phyloP scores from a whole-genome alignment of 2,329 filamentous ascomycete genomes.

The Orbilia quercus region DNA sequence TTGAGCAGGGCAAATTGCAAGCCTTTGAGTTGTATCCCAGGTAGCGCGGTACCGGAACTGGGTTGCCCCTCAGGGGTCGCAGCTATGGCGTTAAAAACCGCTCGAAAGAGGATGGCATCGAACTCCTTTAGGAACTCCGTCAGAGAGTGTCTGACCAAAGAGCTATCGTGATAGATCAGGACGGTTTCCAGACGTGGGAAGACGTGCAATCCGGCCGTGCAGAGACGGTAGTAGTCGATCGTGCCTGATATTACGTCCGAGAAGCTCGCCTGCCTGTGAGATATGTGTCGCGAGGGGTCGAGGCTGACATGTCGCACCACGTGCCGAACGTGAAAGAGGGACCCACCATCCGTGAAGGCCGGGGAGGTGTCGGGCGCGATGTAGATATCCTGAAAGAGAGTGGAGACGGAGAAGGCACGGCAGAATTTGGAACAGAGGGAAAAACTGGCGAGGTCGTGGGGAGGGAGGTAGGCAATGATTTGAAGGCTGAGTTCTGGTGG shows the following conservation, averaged over 20 bases:
- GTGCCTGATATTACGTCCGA: slow-evolving; percentile 13
- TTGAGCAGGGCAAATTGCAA: slow-evolving; percentile 23
- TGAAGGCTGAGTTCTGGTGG: slow-evolving; percentile 33
- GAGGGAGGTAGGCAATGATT: slow-evolving; percentile 20
- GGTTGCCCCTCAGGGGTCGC: too few species aligned
- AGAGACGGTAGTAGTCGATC: slow-evolving; percentile 24
- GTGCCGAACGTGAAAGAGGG: slow-evolving; percentile 10
- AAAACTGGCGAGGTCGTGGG: slow-evolving; percentile 12
- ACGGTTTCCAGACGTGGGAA: slow-evolving; percentile 29
- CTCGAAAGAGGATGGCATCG: not conserved
- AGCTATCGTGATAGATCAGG: slow-evolving; percentile 11
- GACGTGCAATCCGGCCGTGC: slow-evolving; percentile 1
- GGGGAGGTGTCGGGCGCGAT: slow-evolving; percentile 14
- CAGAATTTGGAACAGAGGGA: slow-evolving; percentile 28
- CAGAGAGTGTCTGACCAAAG: not conserved
- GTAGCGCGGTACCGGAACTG: too few species aligned
- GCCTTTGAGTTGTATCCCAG: not conserved
- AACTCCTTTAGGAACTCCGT: too few species aligned
- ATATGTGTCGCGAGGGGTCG: slow-evolving; percentile 13
- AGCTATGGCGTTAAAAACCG: slow-evolving; percentile 10
- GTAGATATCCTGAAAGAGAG: slow-evolving; percentile 24
- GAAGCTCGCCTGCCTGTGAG: not conserved
- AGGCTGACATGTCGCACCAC: slow-evolving; percentile 26
- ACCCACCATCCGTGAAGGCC: slow-evolving; percentile 11
- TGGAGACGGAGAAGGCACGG: slow-evolving; percentile 20